A percentile compares a stretch with the other conserved stretches of the same genome.
Evolutionary conservation across 768 basidiomycete genomes (phyloP).

Genomic region (Lactarius sp.): DNA sequence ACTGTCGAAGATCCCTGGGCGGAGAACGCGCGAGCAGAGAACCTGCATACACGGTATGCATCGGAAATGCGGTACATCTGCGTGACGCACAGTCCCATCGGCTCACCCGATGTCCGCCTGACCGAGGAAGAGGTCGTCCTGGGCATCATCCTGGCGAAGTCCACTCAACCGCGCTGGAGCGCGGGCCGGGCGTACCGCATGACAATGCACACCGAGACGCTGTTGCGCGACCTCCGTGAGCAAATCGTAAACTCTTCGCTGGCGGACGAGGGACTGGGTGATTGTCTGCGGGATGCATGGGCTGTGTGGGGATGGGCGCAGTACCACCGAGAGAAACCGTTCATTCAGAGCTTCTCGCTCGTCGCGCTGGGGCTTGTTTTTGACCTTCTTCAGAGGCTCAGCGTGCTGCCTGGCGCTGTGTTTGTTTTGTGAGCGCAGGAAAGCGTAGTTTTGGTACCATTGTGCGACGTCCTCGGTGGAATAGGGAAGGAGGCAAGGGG

Average conservation of each 20-base stretch:
- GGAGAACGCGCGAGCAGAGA: background rate
- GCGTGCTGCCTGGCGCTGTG: too few relatives aligned
- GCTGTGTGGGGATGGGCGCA: conserved; percentile 55
- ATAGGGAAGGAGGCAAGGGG: too few relatives aligned
- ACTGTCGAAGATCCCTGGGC: background rate
- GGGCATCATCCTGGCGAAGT: background rate
- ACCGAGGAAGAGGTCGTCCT: background rate
- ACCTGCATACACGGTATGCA: background rate
- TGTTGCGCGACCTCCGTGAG: conserved; percentile 46
- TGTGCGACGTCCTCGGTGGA: too few relatives aligned
- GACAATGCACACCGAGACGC: conserved; percentile 41
- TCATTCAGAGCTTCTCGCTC: background rate
- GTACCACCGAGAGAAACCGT: conserved; percentile 1
- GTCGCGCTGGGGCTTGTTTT: background rate
- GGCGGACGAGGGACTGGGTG: conserved; percentile 27
- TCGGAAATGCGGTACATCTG: background rate
- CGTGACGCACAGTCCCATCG: background rate
- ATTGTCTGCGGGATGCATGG: conserved; percentile 48
- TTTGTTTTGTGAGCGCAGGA: too few relatives aligned
- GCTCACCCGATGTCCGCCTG: background rate
- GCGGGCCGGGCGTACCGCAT: background rate
- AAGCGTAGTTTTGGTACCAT: too few relatives aligned
- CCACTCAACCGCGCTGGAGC: background rate
- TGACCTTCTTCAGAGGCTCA: background rate
- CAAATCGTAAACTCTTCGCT: conserved; percentile 27